Base-by-base conservation (phyloP, 371 early-diverging fungal genomes). In the Mortierella sp. region DNA sequence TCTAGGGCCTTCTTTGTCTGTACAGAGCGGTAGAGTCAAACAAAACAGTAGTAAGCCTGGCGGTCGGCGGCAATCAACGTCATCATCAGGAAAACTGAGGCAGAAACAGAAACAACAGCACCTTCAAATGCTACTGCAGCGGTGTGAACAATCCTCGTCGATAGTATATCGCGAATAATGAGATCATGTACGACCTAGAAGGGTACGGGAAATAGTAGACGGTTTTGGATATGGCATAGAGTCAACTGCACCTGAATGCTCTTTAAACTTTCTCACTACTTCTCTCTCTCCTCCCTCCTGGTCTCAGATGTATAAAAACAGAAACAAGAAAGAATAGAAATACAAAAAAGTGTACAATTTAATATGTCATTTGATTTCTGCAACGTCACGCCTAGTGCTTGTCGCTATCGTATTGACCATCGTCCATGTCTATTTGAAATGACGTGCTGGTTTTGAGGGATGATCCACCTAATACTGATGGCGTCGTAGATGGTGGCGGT, bases 21-120 rank as follows among this genome's bases (percentile, higher is more conserved):
- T 39, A 0, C 69, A 69, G 28, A 52, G 26, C 28, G 69, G 64
- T 51, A 35, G 40, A 2, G n/a, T 67, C 49, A 63, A 62, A 24
- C 54, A 54, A 43, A 39, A 22, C 35, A 35, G 35, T 32, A 35
- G 35, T 32, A 61, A 61, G 37, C 22, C 62, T n/a, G 62, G 62
- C 30, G 40, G 63, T 3, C 70, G 55, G 18, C 63, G 70, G 30
- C n/a, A 51, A 51, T 51, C 51, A 51, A n/a, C 63, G 18, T 70
- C 57, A 11, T 62, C 70, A 20, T 49, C 37, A 12, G 57, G 57
- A 20, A 49, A 40, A 45, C 54, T 65, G 24, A 60, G 54, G 20
- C 61, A 32, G 37, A 65, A 59, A 51, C 61, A 65, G 40, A 69
- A 60, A 49, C 75, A 37, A 40, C 70, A 61, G 40, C 66, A 61